These are phyloP conservation scores for Bruguiera gymnorhiza DNA, from an alignment of 345 rosid genomes.

Conservation along the genomic window DNA sequence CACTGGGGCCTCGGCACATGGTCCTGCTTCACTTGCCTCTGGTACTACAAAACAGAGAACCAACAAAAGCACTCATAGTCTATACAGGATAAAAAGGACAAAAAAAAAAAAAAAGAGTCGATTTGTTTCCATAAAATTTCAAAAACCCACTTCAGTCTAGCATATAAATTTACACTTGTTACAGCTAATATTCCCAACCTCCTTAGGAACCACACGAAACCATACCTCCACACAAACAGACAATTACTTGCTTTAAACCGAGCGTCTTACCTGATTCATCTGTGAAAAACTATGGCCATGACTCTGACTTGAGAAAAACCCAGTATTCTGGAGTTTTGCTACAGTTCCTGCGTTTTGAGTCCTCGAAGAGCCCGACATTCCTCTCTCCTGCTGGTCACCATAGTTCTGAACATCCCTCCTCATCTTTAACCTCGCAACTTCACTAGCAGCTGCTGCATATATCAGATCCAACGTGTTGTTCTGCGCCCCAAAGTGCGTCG, in stretches of 20 bases:
- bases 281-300: neutral
- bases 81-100: no score
- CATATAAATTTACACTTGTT: no score
- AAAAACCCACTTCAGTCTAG: no score
- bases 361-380: neutral
- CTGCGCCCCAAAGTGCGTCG: slow-evolving; percentile 18
- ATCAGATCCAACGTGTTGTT: slow-evolving; percentile 25
- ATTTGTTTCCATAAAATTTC: no score
- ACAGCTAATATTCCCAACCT: no score
- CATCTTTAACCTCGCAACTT: slow-evolving; percentile 24
- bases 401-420: neutral
- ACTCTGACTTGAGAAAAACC: slow-evolving; percentile 17
- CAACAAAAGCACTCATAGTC: neutral
- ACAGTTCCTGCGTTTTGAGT: slow-evolving; percentile 9
- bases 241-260: neutral
- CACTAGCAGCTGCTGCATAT: slow-evolving; percentile 25
- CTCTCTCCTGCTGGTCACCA: slow-evolving; percentile 1
- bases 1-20: slow-evolving; percentile 23
- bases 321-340: slow-evolving; percentile 15
- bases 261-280: slow-evolving; percentile 24
- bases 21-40: slow-evolving; percentile 16
- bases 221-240: neutral
- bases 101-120: no score
- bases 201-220: neutral
- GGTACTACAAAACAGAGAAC: slow-evolving; percentile 1